Percentiles rank a stretch among this genome's conserved stretches.
Conservation (phyloP, 306 rosid genomes). For the Dalbergia cochinchinensis region DNA sequence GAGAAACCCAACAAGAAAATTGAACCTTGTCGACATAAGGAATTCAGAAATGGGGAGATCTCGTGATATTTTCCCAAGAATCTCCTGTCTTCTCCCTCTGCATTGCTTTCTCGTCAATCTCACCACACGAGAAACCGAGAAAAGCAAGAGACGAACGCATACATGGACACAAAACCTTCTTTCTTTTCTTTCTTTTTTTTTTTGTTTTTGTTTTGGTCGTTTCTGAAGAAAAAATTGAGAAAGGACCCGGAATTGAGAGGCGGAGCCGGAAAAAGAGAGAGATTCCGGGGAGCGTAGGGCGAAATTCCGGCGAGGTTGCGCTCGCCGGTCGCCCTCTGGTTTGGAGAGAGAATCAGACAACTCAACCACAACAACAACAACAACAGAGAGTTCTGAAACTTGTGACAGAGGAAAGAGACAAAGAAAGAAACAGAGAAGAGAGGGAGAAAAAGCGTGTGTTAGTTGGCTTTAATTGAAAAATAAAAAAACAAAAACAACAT, state of each 20-base stretch:
- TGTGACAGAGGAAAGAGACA: slow-evolving; percentile 14
- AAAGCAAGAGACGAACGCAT: background rate
- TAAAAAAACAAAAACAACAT: slow-evolving; percentile 1
- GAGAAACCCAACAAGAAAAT: background rate
- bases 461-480: slow-evolving; percentile 46
- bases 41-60: slow-evolving; percentile 46
- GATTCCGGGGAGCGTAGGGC: slow-evolving; percentile 40
- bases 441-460: slow-evolving; percentile 29
- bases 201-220: slow-evolving; percentile 17
- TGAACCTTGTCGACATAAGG: background rate
- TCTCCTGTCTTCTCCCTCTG: slow-evolving; percentile 35
- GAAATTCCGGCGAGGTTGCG: slow-evolving; percentile 55
- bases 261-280: slow-evolving; percentile 7
- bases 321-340: slow-evolving; percentile 60
- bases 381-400: slow-evolving; percentile 6
- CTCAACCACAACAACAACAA: background rate
- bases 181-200: background rate
- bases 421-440: background rate
- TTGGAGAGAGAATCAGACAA: slow-evolving; percentile 50
- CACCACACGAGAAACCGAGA: slow-evolving; percentile 41
- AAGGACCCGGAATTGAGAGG: slow-evolving; percentile 27
- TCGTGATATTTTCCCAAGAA: slow-evolving; percentile 30
- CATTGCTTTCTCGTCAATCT: slow-evolving; percentile 46
- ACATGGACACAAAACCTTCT: slow-evolving; percentile 2
- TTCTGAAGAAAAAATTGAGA: slow-evolving; percentile 6